Evolutionary conservation across 2,329 filamentous ascomycete species (phyloP), one percentile per base, ranked within the genome.

Genomic region (Sporothrix inflata): DNA sequence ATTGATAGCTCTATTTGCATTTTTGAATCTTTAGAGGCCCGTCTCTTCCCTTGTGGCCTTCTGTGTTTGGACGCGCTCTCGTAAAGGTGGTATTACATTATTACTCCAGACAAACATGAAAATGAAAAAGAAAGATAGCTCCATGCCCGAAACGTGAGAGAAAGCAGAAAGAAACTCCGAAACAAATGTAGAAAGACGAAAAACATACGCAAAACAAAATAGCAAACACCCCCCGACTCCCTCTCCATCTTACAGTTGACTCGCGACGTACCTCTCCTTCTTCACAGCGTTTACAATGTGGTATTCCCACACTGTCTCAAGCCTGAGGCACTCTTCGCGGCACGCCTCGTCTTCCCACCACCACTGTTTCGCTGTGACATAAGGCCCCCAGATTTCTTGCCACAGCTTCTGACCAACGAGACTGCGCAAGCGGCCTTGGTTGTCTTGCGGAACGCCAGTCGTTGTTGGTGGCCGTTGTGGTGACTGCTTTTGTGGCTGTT

Each of bases 331-430:
- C 78, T 90, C 88, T 53, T 85, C 82, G 1, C 88, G 79, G 72
- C 87, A 87, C 0, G 79, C 82, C 14, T 81, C 79, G 42, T 89
- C 85, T 55, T 90, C 87, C 88, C 88, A 90, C 89, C 89, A 91
- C 88, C 88, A 90, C 57, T 77, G 80, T 7, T 83, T 78, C 0
- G 82, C 83, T 2, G 81, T 83, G 9, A 89, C 84, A 73, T 83
- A 85, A 3, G 78, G 76, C 0, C 88, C 88, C 89, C 88, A 91
- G 14, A 88, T 83, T 76, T 90, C 85, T 76, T 84, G 83, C 89
- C 89, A 91, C 21, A 91, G 79, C 82, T 87, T 84, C 47, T 87
- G 83, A 0, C 87, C 88, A 1, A 87, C 82, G 1, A 85, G 78
- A 71, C 83, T 86, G 71, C 85, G 84, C 3, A 90, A 81, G 76